Conservation (phyloP, 2,329 filamentous ascomycete species). For the Amphichorda felina region DNA sequence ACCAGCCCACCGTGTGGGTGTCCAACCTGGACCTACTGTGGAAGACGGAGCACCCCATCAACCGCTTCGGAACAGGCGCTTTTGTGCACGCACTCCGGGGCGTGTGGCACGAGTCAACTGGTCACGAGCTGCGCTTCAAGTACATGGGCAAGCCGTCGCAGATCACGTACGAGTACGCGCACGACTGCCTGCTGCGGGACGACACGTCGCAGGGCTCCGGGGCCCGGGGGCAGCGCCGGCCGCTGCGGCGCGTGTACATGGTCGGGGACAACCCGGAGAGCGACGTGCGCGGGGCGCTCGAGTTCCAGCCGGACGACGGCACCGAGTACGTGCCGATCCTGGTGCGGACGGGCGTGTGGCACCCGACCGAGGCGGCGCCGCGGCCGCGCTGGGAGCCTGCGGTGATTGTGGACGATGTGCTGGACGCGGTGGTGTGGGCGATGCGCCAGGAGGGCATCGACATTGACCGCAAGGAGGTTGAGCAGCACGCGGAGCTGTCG, state of each 20-base stretch:
- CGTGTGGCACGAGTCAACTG: conserved; percentile 64
- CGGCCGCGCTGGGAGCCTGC: conserved; percentile 49
- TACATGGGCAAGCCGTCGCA: conserved; percentile 75
- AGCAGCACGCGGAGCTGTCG: neutral
- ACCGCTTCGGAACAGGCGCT: conserved; percentile 82
- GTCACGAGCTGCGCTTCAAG: conserved; percentile 44
- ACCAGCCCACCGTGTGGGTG: conserved; percentile 73
- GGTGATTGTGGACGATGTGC: conserved; percentile 61
- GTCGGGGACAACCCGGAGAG: conserved; percentile 83
- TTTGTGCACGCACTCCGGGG: conserved; percentile 76
- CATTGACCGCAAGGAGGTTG: conserved; percentile 10
- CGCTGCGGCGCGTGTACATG: conserved; percentile 79
- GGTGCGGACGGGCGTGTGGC: conserved; percentile 71
- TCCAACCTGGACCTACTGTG: conserved; percentile 86
- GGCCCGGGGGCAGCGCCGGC: conserved; percentile 10
- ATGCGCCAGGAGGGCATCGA: conserved; percentile 42
- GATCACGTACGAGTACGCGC: conserved; percentile 70
- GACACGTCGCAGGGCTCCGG: conserved; percentile 24
- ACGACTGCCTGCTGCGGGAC: conserved; percentile 53
- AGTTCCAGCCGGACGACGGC: conserved; percentile 52
- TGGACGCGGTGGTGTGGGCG: conserved; percentile 67
- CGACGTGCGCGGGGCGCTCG: conserved; percentile 81
- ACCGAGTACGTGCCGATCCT: conserved; percentile 70
- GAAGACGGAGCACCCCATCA: conserved; percentile 74
- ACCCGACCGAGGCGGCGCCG: conserved; percentile 21